A percentile compares a stretch with the other conserved stretches of the same genome.
Conservation (phyloP, 345 rosid genomes). For the Aquilaria sinensis region DNA sequence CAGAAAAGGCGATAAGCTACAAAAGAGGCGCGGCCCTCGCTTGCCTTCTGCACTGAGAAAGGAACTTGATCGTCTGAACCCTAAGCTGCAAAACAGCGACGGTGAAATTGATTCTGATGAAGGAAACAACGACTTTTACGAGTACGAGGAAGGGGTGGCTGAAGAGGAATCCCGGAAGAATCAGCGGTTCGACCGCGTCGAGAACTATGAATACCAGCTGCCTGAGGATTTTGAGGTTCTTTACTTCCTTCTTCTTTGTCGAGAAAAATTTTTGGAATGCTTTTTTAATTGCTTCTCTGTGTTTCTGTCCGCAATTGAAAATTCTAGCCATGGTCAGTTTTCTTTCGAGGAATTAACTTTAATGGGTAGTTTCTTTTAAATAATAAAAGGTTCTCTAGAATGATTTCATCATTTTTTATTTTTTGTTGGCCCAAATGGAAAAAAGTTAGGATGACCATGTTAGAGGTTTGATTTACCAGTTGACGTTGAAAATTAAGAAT, state of each 20-base stretch:
- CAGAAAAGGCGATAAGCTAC: conserved; percentile 10
- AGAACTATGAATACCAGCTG: conserved; percentile 62
- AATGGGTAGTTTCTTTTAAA: too few relatives aligned
- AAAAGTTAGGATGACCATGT: too few relatives aligned
- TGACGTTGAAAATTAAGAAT: too few relatives aligned
- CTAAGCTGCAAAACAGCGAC: conserved; percentile 30
- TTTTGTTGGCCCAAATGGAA: too few relatives aligned
- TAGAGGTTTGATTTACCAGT: too few relatives aligned
- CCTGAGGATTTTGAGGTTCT: conserved; percentile 66
- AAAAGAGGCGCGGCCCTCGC: conserved; percentile 57
- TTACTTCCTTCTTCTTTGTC: neutral
- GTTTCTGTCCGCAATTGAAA: neutral
- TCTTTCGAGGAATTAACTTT: too few relatives aligned
- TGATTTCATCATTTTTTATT: too few relatives aligned
- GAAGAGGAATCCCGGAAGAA: conserved; percentile 78
- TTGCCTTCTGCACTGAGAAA: conserved; percentile 57
- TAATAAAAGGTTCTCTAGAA: too few relatives aligned
- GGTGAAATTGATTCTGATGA: conserved; percentile 49
- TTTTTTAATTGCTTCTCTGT: neutral
- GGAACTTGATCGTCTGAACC: conserved; percentile 45
- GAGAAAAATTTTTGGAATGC: neutral
- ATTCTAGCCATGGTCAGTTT: too few relatives aligned
- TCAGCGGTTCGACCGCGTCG: conserved; percentile 64
- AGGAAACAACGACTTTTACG: conserved; percentile 49
- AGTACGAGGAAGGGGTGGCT: conserved; percentile 74